These are phyloP conservation scores for Psilocybe subaeruginosa DNA, from an alignment of 768 basidiomycete genomes.

Conservation along the genomic window DNA sequence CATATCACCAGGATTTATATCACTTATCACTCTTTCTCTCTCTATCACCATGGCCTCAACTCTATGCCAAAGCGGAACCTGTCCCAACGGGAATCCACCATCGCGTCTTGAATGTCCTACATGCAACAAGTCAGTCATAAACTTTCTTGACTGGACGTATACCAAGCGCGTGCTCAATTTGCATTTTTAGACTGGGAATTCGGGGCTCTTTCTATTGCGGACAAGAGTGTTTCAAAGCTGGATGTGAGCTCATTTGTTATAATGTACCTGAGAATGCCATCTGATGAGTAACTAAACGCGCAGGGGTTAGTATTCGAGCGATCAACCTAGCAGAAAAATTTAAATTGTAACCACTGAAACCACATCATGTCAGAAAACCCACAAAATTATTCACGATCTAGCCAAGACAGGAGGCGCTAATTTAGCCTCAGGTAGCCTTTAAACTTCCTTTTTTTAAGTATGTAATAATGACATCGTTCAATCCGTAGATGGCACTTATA, in stretches of 20 bases:
- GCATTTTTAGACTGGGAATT: constrained; percentile 66
- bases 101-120: constrained; percentile 92
- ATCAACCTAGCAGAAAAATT: constrained; percentile 1
- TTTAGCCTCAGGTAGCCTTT: constrained; percentile 17
- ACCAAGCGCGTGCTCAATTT: constrained; percentile 15
- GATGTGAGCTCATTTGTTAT: constrained; percentile 62
- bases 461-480: background rate
- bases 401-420: constrained; percentile 37
- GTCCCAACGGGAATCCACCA: constrained; percentile 82
- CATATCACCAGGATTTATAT: background rate
- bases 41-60: constrained; percentile 29
- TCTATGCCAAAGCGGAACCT: constrained; percentile 69
- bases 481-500: constrained; percentile 68
- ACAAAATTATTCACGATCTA: constrained; percentile 77
- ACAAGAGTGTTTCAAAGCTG: constrained; percentile 95
- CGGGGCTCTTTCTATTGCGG: constrained; percentile 89
- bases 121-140: constrained; percentile 77
- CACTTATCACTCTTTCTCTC: constrained; percentile 7
- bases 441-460: background rate
- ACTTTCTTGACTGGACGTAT: background rate
- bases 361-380: constrained; percentile 63
- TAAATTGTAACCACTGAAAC: constrained; percentile 6
- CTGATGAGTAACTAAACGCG: constrained; percentile 12
- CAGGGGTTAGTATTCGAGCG: constrained; percentile 36
- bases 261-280: constrained; percentile 14